A percentile compares a stretch with the other conserved stretches of the same genome.
Evolutionary conservation across 2,329 filamentous ascomycete species (phyloP).

Genomic region (Xylariaceae sp.): DNA sequence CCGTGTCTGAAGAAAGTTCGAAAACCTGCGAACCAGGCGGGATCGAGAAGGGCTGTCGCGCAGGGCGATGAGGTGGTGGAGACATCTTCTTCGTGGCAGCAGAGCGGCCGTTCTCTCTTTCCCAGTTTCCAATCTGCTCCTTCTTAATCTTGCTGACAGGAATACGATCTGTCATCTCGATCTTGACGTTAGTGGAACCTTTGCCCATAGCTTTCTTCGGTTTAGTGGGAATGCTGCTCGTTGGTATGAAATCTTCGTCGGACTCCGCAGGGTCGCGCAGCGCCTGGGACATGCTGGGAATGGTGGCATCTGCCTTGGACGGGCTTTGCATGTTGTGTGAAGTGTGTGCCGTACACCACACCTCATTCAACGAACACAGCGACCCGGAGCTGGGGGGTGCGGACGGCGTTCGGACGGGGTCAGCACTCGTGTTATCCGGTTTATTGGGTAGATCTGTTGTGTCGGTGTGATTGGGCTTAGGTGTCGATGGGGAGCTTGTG

Average conservation of each 20-base stretch:
- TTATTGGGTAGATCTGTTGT: conserved; percentile 10
- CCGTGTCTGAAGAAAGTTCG: conserved; percentile 33
- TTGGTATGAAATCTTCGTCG: conserved; percentile 29
- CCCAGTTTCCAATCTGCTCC: background rate
- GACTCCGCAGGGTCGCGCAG: conserved; percentile 37
- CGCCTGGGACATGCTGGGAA: conserved; percentile 18
- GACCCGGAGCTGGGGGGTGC: conserved; percentile 18
- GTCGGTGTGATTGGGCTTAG: background rate
- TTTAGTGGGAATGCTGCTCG: conserved; percentile 3
- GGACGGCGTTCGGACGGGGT: background rate
- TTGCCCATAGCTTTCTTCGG: conserved; percentile 1
- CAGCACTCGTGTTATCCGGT: background rate
- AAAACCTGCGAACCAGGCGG: conserved; percentile 36
- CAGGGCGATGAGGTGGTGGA: conserved; percentile 15
- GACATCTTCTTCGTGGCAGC: conserved; percentile 22
- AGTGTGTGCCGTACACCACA: conserved; percentile 39
- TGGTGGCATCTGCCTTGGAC: conserved; percentile 27
- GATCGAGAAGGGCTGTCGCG: conserved; percentile 22
- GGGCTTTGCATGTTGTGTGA: conserved; percentile 36
- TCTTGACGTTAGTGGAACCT: background rate
- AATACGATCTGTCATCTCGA: too few relatives aligned
- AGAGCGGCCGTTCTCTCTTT: conserved; percentile 1
- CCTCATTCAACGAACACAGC: conserved; percentile 28
- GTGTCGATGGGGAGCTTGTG: conserved; percentile 1
- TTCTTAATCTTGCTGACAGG: background rate